Base-by-base conservation (phyloP, 192 early-diverging fungal genomes). In the Helicostylum pulchrum region DNA sequence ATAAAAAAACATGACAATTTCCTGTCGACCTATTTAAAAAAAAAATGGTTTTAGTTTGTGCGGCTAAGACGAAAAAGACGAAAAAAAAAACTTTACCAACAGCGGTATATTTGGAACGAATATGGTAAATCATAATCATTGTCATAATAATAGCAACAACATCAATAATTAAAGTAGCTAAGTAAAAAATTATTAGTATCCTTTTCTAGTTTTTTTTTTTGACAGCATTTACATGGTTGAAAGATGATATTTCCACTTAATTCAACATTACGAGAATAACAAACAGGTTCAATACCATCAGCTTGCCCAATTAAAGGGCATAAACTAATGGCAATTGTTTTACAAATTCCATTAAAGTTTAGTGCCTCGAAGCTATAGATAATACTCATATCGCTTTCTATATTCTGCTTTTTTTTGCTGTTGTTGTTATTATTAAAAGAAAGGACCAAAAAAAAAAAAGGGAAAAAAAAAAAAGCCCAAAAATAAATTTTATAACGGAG, bases 1-100 rank as follows among this genome's bases (percentile, higher is more conserved):
- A 74, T 98, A 99, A 77, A 98, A 99, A 76, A 98, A 95, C 88
- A 97, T 88, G 58, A 96, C 91, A 74, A 98, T 97, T 80, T 98
- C 97, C 80, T 95, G 95, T 62, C 97, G 94, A 50, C 95, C 92
- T 73, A 85, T 26, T 43, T n/a, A n/a, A n/a, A n/a, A n/a, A n/a
- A 30, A 21, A 26, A 30, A 26, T 42, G 12, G 14, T 52, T n/a
- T n/a, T 26, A 31, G n/a, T 26, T 44, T n/a, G 32, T 43, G 19
- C 20, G 4, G 20, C 10, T 26, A 39, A 52, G 43, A 42, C 9
- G 32, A 53, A 6, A 20, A 39, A 21, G 14, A 42, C 0, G 44
- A 50, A 42, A n/a, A 44, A 53, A 6, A 20, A 39, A 21, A 19
- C 21, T 85, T 65, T 71, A 90, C 90, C 97, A n/a, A 99, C 94